A percentile compares a stretch with the other conserved stretches of the same genome.
phyloP scores from a whole-genome alignment of 495 filamentous ascomycete species.

The Baudoinia panamericana region DNA sequence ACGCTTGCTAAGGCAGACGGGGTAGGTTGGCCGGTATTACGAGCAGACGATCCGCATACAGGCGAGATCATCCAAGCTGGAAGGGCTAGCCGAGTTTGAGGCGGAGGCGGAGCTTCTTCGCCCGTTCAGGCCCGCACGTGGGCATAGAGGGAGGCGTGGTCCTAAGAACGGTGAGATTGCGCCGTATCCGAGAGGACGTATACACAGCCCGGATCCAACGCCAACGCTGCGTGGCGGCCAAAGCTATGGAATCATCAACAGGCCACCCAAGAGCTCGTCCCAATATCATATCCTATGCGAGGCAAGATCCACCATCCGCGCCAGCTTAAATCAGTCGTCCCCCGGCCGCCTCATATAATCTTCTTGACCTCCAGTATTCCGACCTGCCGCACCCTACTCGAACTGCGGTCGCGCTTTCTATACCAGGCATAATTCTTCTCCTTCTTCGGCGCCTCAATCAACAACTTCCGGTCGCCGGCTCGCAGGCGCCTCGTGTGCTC shows the following conservation, averaged over 20 bases:
- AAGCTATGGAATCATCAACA: no score
- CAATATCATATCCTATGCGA: no score
- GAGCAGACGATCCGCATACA: slow-evolving; percentile 64
- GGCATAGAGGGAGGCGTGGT: no score
- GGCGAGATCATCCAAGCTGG: slow-evolving; percentile 78
- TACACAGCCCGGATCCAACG: no score
- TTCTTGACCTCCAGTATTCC: slow-evolving; percentile 14
- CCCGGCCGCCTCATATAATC: slow-evolving; percentile 1
- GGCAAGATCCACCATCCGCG: no score
- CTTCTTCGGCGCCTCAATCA: slow-evolving; percentile 26
- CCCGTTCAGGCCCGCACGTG: no score
- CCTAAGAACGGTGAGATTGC: no score
- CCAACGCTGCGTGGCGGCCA: no score
- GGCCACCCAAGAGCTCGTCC: no score
- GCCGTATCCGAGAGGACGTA: no score
- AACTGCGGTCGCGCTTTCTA: slow-evolving; percentile 21
- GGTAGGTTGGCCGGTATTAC: slow-evolving; percentile 75
- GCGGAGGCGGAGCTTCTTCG: no score
- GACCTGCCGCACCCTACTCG: slow-evolving; percentile 2
- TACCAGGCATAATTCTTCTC: slow-evolving; percentile 31
- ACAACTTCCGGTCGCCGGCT: slow-evolving; percentile 16
- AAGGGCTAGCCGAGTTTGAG: slow-evolving; percentile 53
- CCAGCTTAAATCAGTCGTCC: no score
- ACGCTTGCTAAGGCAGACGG: slow-evolving; percentile 72
- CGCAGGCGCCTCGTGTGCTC: slow-evolving; percentile 32